phyloP scores from a whole-genome alignment of 495 filamentous ascomycete species.

The Penicillium arizonense region DNA sequence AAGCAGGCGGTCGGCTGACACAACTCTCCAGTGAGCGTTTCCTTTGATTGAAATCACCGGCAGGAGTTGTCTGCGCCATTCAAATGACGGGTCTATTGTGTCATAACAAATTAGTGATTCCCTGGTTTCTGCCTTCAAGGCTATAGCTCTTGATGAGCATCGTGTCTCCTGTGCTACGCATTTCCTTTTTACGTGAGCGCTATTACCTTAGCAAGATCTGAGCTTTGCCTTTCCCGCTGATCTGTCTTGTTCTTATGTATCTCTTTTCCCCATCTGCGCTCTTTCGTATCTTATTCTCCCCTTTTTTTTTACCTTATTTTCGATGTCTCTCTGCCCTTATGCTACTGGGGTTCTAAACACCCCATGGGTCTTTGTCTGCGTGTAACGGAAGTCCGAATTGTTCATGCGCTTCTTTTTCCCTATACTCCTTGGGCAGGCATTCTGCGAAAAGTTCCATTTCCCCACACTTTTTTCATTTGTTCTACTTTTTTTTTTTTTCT shows the following conservation, averaged over 20 bases:
- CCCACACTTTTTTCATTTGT: slow-evolving; percentile 34
- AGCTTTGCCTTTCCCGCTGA: slow-evolving; percentile 20
- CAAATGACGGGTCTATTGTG: slow-evolving; percentile 45
- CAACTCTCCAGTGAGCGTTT: slow-evolving; percentile 42
- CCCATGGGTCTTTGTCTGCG: slow-evolving; percentile 33
- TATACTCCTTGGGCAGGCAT: slow-evolving; percentile 49
- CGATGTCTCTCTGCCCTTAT: slow-evolving; percentile 19
- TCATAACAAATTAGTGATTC: slow-evolving; percentile 44
- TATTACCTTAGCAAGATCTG: slow-evolving; percentile 47
- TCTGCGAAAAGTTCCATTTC: slow-evolving; percentile 49
- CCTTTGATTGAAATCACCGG: slow-evolving; percentile 47
- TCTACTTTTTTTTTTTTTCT: slow-evolving; percentile 33
- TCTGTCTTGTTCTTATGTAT: slow-evolving; percentile 20
- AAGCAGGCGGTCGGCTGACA: slow-evolving; percentile 35
- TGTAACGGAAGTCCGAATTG: slow-evolving; percentile 40
- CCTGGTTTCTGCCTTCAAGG: slow-evolving; percentile 31
- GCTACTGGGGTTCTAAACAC: slow-evolving; percentile 19
- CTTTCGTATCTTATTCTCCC: slow-evolving; percentile 13
- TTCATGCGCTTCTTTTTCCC: slow-evolving; percentile 37
- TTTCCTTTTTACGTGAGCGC: slow-evolving; percentile 48
- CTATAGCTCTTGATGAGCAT: slow-evolving; percentile 51
- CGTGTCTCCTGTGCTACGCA: slow-evolving; percentile 42
- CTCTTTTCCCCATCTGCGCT: slow-evolving; percentile 14
- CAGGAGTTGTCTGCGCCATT: slow-evolving; percentile 50
- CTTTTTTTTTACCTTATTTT: slow-evolving; percentile 16